A percentile compares a stretch with the other conserved stretches of the same genome.
phyloP scores from a whole-genome alignment of 1,284 basidiomycete genomes.

The Apiotrichum laibachii region DNA sequence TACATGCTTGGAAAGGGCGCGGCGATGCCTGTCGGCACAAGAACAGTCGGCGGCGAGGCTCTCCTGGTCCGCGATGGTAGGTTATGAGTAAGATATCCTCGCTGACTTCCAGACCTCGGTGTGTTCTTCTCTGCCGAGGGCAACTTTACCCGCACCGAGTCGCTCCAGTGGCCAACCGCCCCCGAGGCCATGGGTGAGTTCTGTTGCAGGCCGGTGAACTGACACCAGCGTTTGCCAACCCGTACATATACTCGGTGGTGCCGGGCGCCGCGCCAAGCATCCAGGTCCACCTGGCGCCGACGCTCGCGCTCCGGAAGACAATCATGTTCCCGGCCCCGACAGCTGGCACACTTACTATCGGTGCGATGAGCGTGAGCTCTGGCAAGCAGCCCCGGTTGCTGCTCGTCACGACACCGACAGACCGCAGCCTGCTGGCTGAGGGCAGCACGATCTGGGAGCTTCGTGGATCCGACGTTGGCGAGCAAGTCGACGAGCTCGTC shows the following conservation, averaged over 20 bases:
- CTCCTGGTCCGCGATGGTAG: conserved; percentile 77
- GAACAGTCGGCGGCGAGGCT: conserved; percentile 64
- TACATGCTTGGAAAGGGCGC: conserved; percentile 62
- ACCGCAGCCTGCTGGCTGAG: conserved; percentile 62
- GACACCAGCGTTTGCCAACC: conserved; percentile 67
- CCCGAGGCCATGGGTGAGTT: conserved; percentile 74
- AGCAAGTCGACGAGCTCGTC: conserved; percentile 83
- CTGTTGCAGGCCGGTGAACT: background rate
- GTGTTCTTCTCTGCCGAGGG: conserved; percentile 70
- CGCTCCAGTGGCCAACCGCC: conserved; percentile 72
- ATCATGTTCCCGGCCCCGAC: conserved; percentile 59
- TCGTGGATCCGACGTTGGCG: conserved; percentile 67
- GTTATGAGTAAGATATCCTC: conserved; percentile 35
- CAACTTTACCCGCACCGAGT: conserved; percentile 59
- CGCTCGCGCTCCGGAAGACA: conserved; percentile 63
- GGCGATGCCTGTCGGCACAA: conserved; percentile 62
- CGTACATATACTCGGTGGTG: conserved; percentile 78
- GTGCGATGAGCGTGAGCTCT: conserved; percentile 4
- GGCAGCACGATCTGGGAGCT: conserved; percentile 78
- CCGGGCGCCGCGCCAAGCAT: conserved; percentile 60
- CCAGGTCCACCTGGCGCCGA: conserved; percentile 75
- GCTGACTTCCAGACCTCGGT: conserved; percentile 61
- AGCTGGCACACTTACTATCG: conserved; percentile 26
- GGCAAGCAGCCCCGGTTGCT: conserved; percentile 46
- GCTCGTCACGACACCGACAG: conserved; percentile 69